Evolutionary conservation across 2,329 filamentous ascomycete species (phyloP).

Genomic region (Ophiocordyceps australis): DNA sequence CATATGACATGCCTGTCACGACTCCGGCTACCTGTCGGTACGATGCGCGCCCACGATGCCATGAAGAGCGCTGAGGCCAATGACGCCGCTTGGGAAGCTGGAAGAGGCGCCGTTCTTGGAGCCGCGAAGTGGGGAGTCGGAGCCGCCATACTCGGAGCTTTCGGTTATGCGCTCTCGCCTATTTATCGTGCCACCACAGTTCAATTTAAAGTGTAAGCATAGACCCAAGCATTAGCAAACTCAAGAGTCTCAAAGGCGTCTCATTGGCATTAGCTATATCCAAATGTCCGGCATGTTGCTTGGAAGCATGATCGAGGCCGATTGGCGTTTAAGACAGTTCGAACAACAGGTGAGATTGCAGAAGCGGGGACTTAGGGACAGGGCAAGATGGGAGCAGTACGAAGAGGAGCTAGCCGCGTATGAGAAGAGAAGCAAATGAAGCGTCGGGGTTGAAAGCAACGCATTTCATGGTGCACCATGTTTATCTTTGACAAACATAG

Average conservation of each 20-base stretch:
- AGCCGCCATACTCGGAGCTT: slow-evolving; percentile 39
- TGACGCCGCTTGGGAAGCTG: slow-evolving; percentile 54
- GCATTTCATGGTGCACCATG: not conserved
- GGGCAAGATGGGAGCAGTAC: slow-evolving; percentile 50
- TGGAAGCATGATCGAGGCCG: slow-evolving; percentile 60
- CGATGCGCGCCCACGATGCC: slow-evolving; percentile 34
- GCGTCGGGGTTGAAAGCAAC: too few relatives aligned
- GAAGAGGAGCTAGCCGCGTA: slow-evolving; percentile 43
- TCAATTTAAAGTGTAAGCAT: slow-evolving; percentile 58
- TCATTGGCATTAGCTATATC: slow-evolving; percentile 38
- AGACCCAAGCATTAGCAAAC: not conserved
- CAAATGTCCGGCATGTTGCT: slow-evolving; percentile 79
- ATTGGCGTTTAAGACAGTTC: slow-evolving; percentile 46
- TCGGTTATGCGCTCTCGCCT: slow-evolving; percentile 48
- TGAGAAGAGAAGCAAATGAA: slow-evolving; percentile 19
- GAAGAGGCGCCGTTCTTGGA: slow-evolving; percentile 45
- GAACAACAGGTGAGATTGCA: slow-evolving; percentile 47
- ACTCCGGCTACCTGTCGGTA: too few relatives aligned
- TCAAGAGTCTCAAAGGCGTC: not conserved
- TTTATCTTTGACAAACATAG: not conserved
- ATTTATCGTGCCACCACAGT: slow-evolving; percentile 55
- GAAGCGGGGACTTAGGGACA: slow-evolving; percentile 42
- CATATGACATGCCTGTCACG: too few relatives aligned
- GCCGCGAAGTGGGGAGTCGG: slow-evolving; percentile 57
- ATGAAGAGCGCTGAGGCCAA: slow-evolving; percentile 48